Evolutionary conservation across 352 stramenopile species (phyloP), one percentile per base, ranked within the genome.

Genomic region (Phytophthora pseudosyringae): DNA sequence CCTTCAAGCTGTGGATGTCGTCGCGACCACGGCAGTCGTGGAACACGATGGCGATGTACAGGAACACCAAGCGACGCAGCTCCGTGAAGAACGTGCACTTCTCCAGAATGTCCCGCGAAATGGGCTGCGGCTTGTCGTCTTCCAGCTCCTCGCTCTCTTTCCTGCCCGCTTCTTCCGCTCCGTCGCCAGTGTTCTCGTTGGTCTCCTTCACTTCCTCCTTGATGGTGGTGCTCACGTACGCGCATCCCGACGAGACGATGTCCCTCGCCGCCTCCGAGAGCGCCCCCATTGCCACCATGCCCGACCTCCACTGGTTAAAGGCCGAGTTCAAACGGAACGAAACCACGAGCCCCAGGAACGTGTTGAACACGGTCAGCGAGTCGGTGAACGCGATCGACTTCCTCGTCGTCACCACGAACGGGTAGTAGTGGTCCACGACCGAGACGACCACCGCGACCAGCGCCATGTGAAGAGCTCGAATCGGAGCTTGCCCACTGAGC

Each of bases 31-130:
- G 79, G 31, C 75, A 90, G 64, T 89, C 81, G 65, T 92, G 83
- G 60, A 92, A 90, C 29, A 92, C 77, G 59, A 92, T 92, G 16
- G 79, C 79, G 36, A 92, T 89, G 71, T 92, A 90, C 28, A 92
- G 48, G 33, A 90, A 92, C 61, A 92, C 83, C 16, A 92, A 72
- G 0, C 83, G 83, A 8, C 81, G 83, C 18, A 90, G 50, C 46
- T 92, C 83, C 0, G 75, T 84, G 69, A 89, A 87, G 67, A 92
- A 90, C 44, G 79, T 86, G 61, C 79, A 89, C 63, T 90, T 90
- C 57, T 90, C 81, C 9, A 90, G 46, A 1, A 81, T 70, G 31
- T 86, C 79, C 4, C 65, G 66, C 13, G 81, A 69, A 50, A 90
- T 85, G 39, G 67, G 68, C 53, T 56, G 36, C 41, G 36, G 48